phyloP scores from a whole-genome alignment of 192 early-diverging fungal genomes.

The Piromyces sp. region DNA sequence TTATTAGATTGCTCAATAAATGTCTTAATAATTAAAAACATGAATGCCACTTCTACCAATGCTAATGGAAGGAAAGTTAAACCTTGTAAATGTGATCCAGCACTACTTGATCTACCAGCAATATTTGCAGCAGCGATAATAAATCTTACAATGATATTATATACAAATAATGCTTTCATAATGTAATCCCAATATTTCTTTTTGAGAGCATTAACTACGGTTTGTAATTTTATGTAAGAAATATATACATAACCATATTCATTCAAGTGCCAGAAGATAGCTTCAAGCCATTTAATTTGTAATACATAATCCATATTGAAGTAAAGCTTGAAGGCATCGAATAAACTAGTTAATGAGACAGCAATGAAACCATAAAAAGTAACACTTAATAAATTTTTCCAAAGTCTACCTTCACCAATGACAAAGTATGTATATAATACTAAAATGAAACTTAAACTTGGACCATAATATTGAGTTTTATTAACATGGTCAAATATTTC shows the following conservation, averaged over 20 bases:
- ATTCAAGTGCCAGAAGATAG: no score
- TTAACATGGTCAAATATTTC: background rate
- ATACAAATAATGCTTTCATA: background rate
- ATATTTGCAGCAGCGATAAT: background rate
- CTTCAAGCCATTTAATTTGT: background rate
- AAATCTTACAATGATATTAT: background rate
- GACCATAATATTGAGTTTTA: background rate
- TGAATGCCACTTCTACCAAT: background rate
- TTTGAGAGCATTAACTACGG: background rate
- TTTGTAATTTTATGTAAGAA: background rate
- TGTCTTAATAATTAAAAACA: background rate
- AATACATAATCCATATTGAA: background rate
- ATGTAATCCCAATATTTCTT: background rate
- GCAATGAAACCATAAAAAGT: background rate
- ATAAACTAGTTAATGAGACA: background rate
- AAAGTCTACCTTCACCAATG: background rate
- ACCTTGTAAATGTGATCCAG: background rate
- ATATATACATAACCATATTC: background rate
- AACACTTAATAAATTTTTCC: background rate
- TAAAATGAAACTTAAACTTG: background rate
- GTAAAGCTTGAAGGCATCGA: background rate
- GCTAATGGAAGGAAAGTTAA: background rate
- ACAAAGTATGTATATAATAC: background rate
- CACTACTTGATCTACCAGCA: background rate
- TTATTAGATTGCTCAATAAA: background rate